These are phyloP conservation scores for Lunularia cruciata DNA, from an alignment of 225 moss, liverwort and hornwort species.

Conservation along the genomic window DNA sequence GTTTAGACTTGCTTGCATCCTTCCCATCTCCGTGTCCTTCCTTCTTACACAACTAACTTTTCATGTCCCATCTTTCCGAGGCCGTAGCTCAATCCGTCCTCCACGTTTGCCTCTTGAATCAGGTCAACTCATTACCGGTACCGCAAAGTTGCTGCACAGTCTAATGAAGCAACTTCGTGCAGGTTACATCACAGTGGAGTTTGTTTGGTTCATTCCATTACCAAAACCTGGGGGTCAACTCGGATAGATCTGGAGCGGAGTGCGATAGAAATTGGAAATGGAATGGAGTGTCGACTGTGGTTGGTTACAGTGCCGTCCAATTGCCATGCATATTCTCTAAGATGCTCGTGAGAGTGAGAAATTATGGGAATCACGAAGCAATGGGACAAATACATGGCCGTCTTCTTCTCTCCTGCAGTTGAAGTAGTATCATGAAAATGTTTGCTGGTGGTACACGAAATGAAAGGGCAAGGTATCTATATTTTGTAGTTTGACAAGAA, in stretches of 20 bases:
- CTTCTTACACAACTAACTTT: no score
- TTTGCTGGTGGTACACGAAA: neutral
- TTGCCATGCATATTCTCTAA: neutral
- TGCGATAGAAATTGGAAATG: neutral
- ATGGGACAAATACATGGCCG: neutral
- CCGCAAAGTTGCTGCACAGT: neutral
- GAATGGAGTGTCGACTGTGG: neutral
- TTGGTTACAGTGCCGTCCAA: constrained; percentile 4
- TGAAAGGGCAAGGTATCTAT: neutral
- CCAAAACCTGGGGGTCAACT: no score
- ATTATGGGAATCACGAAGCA: neutral
- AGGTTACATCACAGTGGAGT: neutral
- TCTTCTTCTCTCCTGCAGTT: neutral
- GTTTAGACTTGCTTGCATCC: neutral
- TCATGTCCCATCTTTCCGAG: neutral
- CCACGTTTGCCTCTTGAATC: neutral
- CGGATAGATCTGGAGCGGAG: neutral
- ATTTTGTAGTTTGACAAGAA: neutral
- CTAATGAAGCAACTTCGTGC: neutral
- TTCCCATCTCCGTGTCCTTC: no score
- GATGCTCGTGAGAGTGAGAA: neutral
- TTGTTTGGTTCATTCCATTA: neutral
- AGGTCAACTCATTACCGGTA: no score
- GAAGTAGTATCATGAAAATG: neutral
- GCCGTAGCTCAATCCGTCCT: neutral